Evolutionary conservation across 257 asterid species (phyloP).

Genomic region (Scutellaria barbata): DNA sequence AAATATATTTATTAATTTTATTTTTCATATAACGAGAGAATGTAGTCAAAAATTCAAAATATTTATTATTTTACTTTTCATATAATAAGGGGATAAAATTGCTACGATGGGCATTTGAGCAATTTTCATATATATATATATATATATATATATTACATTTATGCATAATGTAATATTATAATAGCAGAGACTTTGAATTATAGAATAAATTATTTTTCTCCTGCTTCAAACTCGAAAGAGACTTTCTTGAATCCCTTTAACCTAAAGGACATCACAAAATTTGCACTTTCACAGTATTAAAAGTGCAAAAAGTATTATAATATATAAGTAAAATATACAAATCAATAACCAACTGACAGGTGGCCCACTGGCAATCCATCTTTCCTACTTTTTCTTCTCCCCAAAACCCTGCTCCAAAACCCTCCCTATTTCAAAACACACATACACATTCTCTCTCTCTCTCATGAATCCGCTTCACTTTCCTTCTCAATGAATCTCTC

Average conservation of each 20-base stretch:
- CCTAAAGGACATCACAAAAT: not conserved
- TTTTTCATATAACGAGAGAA: too few species aligned
- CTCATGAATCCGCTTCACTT: not conserved
- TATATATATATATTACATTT: too few species aligned
- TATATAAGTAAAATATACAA: not conserved
- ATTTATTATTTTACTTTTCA: too few species aligned
- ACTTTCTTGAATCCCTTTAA: constrained; percentile 1
- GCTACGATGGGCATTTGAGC: too few species aligned
- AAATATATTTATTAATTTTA: too few species aligned
- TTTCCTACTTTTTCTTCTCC: not conserved
- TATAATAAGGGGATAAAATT: too few species aligned
- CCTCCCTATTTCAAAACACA: constrained; percentile 34
- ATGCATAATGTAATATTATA: too few species aligned
- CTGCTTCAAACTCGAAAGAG: not conserved
- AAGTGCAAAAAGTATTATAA: not conserved
- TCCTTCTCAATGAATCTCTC: constrained; percentile 30
- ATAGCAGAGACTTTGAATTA: too few species aligned
- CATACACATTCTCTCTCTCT: not conserved
- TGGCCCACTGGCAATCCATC: constrained; percentile 23
- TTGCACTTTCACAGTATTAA: not conserved
- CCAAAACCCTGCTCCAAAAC: constrained; percentile 43
- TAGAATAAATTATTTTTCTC: not conserved
- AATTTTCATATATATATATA: too few species aligned
- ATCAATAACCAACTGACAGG: constrained; percentile 27
- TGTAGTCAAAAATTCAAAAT: too few species aligned